Percentiles rank a stretch among this genome's conserved stretches.
Conservation (phyloP, 78 protist genomes). For the Dictyostelium capitatum region DNA sequence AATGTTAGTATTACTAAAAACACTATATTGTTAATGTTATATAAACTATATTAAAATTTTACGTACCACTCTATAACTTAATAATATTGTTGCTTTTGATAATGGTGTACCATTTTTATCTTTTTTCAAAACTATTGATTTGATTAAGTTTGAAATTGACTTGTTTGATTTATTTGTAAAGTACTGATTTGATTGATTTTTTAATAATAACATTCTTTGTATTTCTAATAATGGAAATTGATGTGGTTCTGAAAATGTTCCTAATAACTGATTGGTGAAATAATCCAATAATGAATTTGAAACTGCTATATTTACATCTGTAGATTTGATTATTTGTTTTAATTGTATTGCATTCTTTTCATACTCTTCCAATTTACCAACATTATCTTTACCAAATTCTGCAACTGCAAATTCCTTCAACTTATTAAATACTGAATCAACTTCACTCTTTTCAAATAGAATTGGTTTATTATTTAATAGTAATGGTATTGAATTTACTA, state of each 20-base stretch:
- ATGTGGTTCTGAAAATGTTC: constrained; percentile 13
- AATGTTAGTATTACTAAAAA: background rate
- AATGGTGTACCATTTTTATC: background rate
- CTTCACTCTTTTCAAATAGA: constrained; percentile 55
- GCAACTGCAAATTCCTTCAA: background rate
- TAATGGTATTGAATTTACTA: background rate
- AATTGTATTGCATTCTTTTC: background rate
- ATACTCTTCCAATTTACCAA: background rate
- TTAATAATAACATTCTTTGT: constrained; percentile 27
- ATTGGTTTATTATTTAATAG: constrained; percentile 19
- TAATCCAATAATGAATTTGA: background rate
- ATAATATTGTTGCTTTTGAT: constrained; percentile 31
- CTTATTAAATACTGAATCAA: constrained; percentile 38
- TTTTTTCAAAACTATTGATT: background rate
- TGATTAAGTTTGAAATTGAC: background rate
- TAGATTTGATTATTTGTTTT: constrained; percentile 11
- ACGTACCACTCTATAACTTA: constrained; percentile 34
- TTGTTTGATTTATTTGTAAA: constrained; percentile 5
- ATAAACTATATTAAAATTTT: too few species aligned
- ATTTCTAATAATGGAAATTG: constrained; percentile 48
- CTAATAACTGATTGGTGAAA: background rate
- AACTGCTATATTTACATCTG: background rate
- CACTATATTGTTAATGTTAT: background rate
- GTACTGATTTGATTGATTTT: background rate
- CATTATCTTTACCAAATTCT: constrained; percentile 14